A percentile compares a stretch with the other conserved stretches of the same genome.
phyloP scores from a whole-genome alignment of 2,329 filamentous ascomycete species.

The Amauroascus verrucosus region DNA sequence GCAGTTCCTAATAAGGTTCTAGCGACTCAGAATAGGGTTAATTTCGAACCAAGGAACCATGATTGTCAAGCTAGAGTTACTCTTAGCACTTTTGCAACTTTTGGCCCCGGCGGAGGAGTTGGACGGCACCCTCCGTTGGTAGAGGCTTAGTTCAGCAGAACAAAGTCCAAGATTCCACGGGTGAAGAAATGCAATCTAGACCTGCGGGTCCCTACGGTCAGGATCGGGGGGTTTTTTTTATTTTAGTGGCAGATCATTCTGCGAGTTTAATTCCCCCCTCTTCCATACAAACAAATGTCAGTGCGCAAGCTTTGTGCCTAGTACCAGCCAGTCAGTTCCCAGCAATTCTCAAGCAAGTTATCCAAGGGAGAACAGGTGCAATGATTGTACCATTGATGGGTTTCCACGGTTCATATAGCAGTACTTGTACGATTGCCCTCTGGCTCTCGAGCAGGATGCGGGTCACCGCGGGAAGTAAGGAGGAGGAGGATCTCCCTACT shows the following conservation, averaged over 20 bases:
- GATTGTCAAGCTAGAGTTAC: slow-evolving; percentile 1
- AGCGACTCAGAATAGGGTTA: slow-evolving; percentile 6
- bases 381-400: neutral
- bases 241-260: slow-evolving; percentile 13
- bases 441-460: neutral
- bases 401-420: neutral
- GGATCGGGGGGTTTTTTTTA: slow-evolving; percentile 9
- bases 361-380: neutral
- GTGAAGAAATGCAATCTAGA: slow-evolving; percentile 5
- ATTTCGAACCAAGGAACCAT: neutral
- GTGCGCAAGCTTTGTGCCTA: neutral
- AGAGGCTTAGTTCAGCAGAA: neutral
- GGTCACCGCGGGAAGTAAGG: slow-evolving; percentile 3
- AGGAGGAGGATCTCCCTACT: neutral
- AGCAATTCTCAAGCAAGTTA: neutral
- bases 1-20: slow-evolving; percentile 2
- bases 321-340: neutral
- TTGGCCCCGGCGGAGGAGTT: neutral
- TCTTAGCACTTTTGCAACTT: neutral
- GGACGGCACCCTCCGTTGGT: slow-evolving; percentile 3
- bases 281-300: neutral
- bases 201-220: slow-evolving; percentile 3
- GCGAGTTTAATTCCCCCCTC: slow-evolving; percentile 10
- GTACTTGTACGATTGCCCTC: neutral
- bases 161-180: neutral